Base-by-base conservation (phyloP, 495 filamentous ascomycete genomes). In the Penicillium alfredii region DNA sequence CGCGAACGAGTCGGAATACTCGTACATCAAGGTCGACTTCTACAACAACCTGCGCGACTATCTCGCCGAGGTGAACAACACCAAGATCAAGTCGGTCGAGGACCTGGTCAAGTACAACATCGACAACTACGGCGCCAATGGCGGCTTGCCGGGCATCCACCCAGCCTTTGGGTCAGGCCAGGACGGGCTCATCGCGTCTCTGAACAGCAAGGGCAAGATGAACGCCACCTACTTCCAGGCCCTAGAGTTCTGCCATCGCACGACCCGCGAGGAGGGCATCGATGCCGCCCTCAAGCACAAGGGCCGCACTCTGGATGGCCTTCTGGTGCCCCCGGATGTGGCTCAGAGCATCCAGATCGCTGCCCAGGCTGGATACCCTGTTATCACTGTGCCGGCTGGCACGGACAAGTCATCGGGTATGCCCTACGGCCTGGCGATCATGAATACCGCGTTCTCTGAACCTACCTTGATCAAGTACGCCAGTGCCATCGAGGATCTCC, bases 11-110 rank as follows among this genome's bases (percentile, higher is more conserved):
- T 81, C 76, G 10, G 83, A 85, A 48, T 86, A 79, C 60, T 80
- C 74, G 4, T 73, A 77, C 35, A 68, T 86, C 40, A 86, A 84
- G 51, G 76, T 80, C 6, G 83, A 88, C 44, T 85, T 86, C 53
- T 86, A 86, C 64, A 84, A 85, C 61, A 76, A 84, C 61, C 76
- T 88, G 45, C 60, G 61, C 26, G 54, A 60, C 12, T 87, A 88
- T 45, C 71, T 87, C 7, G 57, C 76, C 20, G 77, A 81, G 43
- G 66, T 87, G 4, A 51, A 67, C 11, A 82, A 82, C 55, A 85
- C 77, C 21, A 55, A 69, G 16, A 75, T 87, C 42, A 68, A 68
- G 16, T 71, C 70, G 4, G 64, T 87, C 4, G 79, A 78, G 44
- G 82, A 86, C 45, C 68, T 88, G 14, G 70, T 86, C 19, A 51